Conservation (phyloP, 768 basidiomycete genomes). For the Lentinula sp. region DNA sequence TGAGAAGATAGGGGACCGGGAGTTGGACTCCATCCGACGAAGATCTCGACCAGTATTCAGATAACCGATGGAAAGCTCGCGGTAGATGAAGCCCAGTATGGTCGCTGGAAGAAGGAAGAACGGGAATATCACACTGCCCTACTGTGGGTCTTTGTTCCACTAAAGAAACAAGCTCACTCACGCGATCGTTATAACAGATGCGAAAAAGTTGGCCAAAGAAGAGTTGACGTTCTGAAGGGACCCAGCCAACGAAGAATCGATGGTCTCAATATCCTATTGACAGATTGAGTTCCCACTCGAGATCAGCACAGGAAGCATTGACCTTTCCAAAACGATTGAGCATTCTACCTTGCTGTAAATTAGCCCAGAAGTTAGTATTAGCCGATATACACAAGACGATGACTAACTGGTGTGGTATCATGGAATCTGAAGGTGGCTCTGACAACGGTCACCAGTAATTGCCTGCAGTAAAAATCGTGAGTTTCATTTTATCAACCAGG, state of each 20-base stretch:
- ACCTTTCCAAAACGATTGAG: constrained; percentile 81
- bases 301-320: background rate
- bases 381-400: background rate
- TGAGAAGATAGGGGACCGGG: constrained; percentile 78
- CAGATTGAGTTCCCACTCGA: background rate
- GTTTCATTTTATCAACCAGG: background rate
- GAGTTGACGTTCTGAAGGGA: constrained; percentile 74
- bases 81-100: constrained; percentile 71
- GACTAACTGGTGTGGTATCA: constrained; percentile 69
- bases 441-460: constrained; percentile 63
- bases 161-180: constrained; percentile 26
- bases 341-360: constrained; percentile 54
- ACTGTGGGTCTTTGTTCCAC: background rate
- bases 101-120: constrained; percentile 74
- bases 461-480: constrained; percentile 16
- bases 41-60: constrained; percentile 79
- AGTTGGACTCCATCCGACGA: constrained; percentile 86
- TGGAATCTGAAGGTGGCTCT: constrained; percentile 82
- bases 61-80: constrained; percentile 63
- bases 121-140: constrained; percentile 63
- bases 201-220: constrained; percentile 71
- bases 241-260: constrained; percentile 66
- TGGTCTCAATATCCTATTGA: constrained; percentile 72
- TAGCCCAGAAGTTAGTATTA: background rate
- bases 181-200: constrained; percentile 69